Conservation (phyloP, 1,284 basidiomycete species). For the Sphagnurus paluster region DNA sequence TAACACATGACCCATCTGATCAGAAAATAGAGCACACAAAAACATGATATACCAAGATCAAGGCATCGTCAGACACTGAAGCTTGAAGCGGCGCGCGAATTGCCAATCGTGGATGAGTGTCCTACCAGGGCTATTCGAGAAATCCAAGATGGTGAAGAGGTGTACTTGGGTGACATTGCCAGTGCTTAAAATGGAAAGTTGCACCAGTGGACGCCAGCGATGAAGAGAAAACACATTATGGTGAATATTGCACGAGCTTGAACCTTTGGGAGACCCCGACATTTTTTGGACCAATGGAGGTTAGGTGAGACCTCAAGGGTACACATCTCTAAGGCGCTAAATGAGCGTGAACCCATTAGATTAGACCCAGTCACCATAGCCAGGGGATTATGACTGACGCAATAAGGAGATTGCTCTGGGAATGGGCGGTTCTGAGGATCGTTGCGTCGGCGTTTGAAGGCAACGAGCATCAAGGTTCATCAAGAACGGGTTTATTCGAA, state of each 20-base stretch:
- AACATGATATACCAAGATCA: slow-evolving; percentile 11
- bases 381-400: slow-evolving; percentile 68
- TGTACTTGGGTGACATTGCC: slow-evolving; percentile 46
- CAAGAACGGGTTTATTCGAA: slow-evolving; percentile 55
- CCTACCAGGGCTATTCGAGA: slow-evolving; percentile 49
- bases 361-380: slow-evolving; percentile 57
- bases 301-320: slow-evolving; percentile 26
- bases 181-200: too few relatives aligned
- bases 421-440: slow-evolving; percentile 62
- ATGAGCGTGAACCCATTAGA: slow-evolving; percentile 36
- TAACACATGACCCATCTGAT: slow-evolving; percentile 18
- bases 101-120: slow-evolving; percentile 33
- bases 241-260: slow-evolving; percentile 33
- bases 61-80: slow-evolving; percentile 7
- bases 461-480: slow-evolving; percentile 60
- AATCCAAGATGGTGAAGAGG: slow-evolving; percentile 46
- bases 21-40: slow-evolving; percentile 30
- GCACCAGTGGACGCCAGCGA: too few relatives aligned
- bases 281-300: slow-evolving; percentile 58
- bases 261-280: slow-evolving; percentile 45
- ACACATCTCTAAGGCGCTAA: background rate
- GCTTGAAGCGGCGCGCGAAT: slow-evolving; percentile 28
- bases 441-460: slow-evolving; percentile 44
- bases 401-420: slow-evolving; percentile 45
- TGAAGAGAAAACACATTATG: slow-evolving; percentile 27